A percentile compares a stretch with the other conserved stretches of the same genome.
Evolutionary conservation across 2,329 filamentous ascomycete genomes (phyloP).

Genomic region (Raffaelea arxii): DNA sequence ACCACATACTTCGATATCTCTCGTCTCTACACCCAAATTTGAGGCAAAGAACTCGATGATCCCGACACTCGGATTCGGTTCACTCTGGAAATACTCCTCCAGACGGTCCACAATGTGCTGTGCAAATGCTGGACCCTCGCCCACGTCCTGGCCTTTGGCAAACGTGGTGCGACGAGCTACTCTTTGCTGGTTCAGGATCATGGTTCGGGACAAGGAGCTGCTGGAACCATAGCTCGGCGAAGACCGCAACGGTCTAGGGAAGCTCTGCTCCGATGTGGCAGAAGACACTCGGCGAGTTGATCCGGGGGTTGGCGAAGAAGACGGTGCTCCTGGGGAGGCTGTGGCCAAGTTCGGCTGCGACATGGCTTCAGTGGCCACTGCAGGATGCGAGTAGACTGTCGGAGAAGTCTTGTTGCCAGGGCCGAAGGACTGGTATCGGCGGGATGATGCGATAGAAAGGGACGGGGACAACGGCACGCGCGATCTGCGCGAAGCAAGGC

Average conservation of each 20-base stretch:
- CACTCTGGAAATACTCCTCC: conserved; percentile 41
- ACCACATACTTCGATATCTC: conserved; percentile 32
- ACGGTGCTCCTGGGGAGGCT: too few relatives aligned
- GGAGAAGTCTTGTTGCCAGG: too few relatives aligned
- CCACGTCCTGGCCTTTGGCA: conserved; percentile 21
- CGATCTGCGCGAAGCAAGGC: not conserved
- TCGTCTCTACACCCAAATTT: conserved; percentile 40
- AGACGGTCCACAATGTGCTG: conserved; percentile 39
- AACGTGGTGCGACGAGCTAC: conserved; percentile 29
- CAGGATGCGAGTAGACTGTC: too few relatives aligned
- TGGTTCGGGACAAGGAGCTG: conserved; percentile 18
- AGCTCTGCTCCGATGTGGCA: conserved; percentile 17
- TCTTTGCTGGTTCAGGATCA: conserved; percentile 36
- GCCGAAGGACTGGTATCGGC: too few relatives aligned
- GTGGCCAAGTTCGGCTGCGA: not conserved
- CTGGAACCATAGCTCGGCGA: not conserved
- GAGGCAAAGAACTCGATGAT: conserved; percentile 45
- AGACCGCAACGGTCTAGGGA: conserved; percentile 15
- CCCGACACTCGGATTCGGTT: conserved; percentile 37
- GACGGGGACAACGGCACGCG: too few relatives aligned
- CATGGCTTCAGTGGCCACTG: too few relatives aligned
- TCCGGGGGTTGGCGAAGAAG: too few relatives aligned
- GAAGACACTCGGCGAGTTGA: too few relatives aligned
- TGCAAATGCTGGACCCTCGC: conserved; percentile 35
- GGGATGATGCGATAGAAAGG: too few relatives aligned